Conservation (phyloP, 164 flowering plant species). For the Stephania japonica region DNA sequence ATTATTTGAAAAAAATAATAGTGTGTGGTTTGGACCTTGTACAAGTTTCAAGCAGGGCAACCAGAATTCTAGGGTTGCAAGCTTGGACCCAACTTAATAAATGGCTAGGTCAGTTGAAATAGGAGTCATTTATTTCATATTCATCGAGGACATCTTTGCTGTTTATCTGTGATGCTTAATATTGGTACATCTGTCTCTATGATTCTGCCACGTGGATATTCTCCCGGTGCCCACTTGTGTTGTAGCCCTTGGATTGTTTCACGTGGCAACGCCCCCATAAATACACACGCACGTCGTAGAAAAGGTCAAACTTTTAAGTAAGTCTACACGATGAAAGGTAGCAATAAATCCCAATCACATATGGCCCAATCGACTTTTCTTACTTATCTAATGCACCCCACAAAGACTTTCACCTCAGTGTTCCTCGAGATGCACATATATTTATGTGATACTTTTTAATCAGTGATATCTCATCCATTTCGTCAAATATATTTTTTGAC, state of each 20-base stretch:
- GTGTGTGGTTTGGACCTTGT: not conserved
- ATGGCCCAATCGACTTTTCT: not conserved
- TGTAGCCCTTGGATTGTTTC: not conserved
- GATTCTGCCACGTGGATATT: not conserved
- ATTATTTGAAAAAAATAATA: no score
- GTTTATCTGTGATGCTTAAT: not conserved
- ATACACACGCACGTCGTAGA: no score
- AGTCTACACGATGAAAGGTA: not conserved
- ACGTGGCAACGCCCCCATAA: not conserved
- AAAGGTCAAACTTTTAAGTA: not conserved
- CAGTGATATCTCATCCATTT: no score
- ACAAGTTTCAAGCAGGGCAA: not conserved
- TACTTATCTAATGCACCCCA: not conserved
- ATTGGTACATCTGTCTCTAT: not conserved
- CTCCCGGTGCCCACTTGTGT: not conserved
- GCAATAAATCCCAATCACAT: not conserved
- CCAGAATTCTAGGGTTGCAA: not conserved
- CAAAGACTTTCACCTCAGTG: not conserved
- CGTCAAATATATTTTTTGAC: no score
- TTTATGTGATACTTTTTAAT: no score
- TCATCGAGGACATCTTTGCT: not conserved
- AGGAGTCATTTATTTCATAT: not conserved
- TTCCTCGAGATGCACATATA: not conserved
- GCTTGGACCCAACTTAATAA: not conserved
- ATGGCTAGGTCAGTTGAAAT: not conserved